Percentiles rank a stretch among this genome's conserved stretches.
These are phyloP conservation scores for Cucurbita argyrosperma DNA, from an alignment of 306 rosid genomes.

Conservation along the genomic window DNA sequence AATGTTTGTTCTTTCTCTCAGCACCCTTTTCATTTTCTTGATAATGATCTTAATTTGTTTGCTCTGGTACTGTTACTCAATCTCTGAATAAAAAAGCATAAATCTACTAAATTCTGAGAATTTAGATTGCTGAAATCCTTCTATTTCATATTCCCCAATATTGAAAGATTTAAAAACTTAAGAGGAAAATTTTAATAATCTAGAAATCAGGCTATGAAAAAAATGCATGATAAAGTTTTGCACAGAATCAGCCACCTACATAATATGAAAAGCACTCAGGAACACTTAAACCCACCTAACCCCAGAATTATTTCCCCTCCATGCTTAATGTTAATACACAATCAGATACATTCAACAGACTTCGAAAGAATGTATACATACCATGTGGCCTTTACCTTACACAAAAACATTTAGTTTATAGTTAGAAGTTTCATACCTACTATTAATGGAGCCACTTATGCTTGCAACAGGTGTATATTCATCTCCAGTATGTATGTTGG, in stretches of 20 bases:
- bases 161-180: not conserved
- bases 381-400: not conserved
- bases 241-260: not conserved
- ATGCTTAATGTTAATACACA: not conserved
- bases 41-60: not conserved
- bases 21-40: not conserved
- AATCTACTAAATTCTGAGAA: not conserved
- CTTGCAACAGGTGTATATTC: constrained; percentile 83
- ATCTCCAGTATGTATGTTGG: constrained; percentile 55
- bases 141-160: not conserved
- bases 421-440: constrained; percentile 32
- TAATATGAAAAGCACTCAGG: not conserved
- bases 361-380: not conserved
- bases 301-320: not conserved
- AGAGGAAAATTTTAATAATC: not conserved
- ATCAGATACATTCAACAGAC: not conserved
- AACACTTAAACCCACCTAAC: not conserved
- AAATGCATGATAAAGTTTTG: not conserved
- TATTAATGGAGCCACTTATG: constrained; percentile 55
- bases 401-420: not conserved
- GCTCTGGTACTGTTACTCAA: not conserved
- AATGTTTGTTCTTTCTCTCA: not conserved
- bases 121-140: not conserved
- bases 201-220: not conserved
- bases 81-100: not conserved